Conservation (phyloP, 768 basidiomycete species). For the Leccinum incarnatum region DNA sequence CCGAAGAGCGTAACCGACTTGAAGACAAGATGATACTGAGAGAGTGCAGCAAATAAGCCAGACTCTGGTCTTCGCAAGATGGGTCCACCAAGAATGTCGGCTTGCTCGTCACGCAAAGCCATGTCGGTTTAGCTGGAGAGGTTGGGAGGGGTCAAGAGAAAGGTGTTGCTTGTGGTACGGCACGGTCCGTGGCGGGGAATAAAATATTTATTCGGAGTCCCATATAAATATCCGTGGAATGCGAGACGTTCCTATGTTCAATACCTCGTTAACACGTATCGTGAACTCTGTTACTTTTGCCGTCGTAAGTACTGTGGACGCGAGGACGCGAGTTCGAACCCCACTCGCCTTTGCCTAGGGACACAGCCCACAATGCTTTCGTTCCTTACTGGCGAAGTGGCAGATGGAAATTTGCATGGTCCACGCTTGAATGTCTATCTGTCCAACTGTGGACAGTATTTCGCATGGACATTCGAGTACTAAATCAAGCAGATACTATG, state of each 20-base stretch:
- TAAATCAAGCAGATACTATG: constrained; percentile 57
- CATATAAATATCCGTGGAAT: background rate
- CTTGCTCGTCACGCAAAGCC: constrained; percentile 53
- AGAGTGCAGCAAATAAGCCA: constrained; percentile 32
- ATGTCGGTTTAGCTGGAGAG: constrained; percentile 36
- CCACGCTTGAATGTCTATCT: constrained; percentile 76
- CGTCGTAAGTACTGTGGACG: background rate
- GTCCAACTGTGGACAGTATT: constrained; percentile 25
- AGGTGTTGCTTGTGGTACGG: constrained; percentile 13
- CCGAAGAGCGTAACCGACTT: constrained; percentile 37
- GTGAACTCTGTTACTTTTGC: background rate
- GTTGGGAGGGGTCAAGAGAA: constrained; percentile 24
- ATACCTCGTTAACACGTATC: background rate
- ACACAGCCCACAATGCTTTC: constrained; percentile 73
- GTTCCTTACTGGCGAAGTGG: constrained; percentile 79
- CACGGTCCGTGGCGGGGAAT: constrained; percentile 20
- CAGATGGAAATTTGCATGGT: constrained; percentile 56
- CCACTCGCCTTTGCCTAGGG: constrained; percentile 76
- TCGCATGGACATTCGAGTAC: constrained; percentile 71
- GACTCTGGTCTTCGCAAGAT: constrained; percentile 38
- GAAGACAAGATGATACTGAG: constrained; percentile 36
- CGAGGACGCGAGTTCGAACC: background rate
- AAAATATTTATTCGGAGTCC: constrained; percentile 26
- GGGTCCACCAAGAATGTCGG: constrained; percentile 69
- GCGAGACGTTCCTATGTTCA: background rate